Conservation (phyloP, 192 early-diverging fungal species). For the Coemansia sp. region DNA sequence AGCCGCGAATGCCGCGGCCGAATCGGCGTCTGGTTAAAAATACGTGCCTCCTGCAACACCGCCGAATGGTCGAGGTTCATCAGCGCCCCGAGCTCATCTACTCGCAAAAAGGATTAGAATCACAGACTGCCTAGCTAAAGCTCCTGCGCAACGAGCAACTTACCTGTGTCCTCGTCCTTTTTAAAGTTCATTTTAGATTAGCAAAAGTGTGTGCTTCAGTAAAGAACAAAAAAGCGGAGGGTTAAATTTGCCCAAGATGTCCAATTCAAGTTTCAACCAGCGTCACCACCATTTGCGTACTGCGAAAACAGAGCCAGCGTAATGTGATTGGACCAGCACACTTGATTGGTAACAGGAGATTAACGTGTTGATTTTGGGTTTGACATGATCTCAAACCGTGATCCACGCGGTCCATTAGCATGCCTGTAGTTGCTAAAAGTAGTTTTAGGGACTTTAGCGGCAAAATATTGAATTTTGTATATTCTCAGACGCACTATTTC, state of each 20-base stretch:
- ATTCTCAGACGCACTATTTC: not conserved
- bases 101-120: not conserved
- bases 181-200: conserved; percentile 46
- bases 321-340: conserved; percentile 26
- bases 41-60: conserved; percentile 93
- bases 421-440: not conserved
- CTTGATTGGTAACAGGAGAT: not conserved
- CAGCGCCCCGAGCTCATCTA: conserved; percentile 78
- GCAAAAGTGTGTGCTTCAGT: not conserved
- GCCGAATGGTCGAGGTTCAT: conserved; percentile 88
- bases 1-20: conserved; percentile 91
- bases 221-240: not conserved
- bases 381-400: not conserved
- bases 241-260: not conserved
- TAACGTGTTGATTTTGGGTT: not conserved
- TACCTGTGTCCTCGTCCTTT: conserved; percentile 55
- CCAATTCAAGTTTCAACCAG: conserved; percentile 3
- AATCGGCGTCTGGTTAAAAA: conserved; percentile 96
- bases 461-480: not conserved
- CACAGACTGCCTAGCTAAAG: not conserved
- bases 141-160: conserved; percentile 3
- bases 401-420: not conserved
- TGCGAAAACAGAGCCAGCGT: not conserved
- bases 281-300: not conserved
- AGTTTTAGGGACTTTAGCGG: not conserved